Evolutionary conservation across 2,329 filamentous ascomycete genomes (phyloP), one percentile per base, ranked within the genome.

Genomic region (Aureobasidium sp.): DNA sequence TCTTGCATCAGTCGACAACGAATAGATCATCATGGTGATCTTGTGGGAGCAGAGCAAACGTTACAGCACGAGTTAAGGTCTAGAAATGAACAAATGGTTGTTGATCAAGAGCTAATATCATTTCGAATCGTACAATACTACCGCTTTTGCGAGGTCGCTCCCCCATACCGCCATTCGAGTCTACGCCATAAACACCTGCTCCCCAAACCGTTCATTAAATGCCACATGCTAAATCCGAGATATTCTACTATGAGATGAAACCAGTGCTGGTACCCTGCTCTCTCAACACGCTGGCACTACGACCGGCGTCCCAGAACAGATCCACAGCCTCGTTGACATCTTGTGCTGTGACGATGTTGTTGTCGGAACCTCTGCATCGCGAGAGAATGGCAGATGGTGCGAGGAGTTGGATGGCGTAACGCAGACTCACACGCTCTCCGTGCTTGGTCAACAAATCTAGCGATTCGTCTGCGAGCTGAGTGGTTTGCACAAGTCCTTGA

Each of bases 331-430:
- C 78, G 64, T 77, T 79, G 61, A 85, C 82, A 67, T 86, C 86
- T 50, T 81, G 73, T 27, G 78, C 79, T 62, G 75, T 76, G 56
- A 79, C 79, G 70, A 70, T 67, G 37, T 68, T 69, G 15, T 68
- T 68, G 50, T 72, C 68, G 27, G 68, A 72, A 15, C 77, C 77
- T 35, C 74, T 72, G 17, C 94, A 90, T 72, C 90, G 88, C 63
- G 93, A 91, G 70, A 97, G 82, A 75, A 97, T 96, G 75, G 89
- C 93, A 58, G 91, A 88, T 1, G 92, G 92, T 29, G 91, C 90
- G 68, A 99, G 81, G 68, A 99, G 78, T 77, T 97, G 94, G 72
- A 99, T 79, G 68, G 92, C 93, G 78, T 99, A 99, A 68, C 94
- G 82, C 76, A 99, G 76, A 73, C 90, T 95, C 71, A 97, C 91